phyloP scores from a whole-genome alignment of 169 alveolate species.

The Cryptosporidium canis region DNA sequence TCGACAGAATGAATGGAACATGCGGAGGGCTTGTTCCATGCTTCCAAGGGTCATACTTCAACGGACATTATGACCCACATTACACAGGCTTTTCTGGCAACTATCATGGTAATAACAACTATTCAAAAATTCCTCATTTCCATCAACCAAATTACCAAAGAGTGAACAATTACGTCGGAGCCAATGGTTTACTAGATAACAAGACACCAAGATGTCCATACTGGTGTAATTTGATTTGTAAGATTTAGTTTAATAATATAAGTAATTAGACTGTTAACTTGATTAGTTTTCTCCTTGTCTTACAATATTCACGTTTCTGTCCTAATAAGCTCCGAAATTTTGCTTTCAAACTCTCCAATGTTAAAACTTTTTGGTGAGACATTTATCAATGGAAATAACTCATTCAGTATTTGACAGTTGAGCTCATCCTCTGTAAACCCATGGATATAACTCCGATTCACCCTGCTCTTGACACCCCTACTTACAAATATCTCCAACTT shows the following conservation, averaged over 20 bases:
- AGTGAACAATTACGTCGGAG: not conserved
- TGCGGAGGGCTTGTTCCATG: slow-evolving; percentile 15
- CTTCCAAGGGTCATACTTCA: not conserved
- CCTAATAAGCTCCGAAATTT: not conserved
- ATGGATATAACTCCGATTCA: not conserved
- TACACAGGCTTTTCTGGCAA: not conserved
- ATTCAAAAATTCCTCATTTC: not conserved
- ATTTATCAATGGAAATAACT: slow-evolving; percentile 1
- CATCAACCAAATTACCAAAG: not conserved
- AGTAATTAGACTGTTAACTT: not conserved
- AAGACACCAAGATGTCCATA: slow-evolving; percentile 52
- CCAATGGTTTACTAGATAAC: not conserved
- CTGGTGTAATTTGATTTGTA: slow-evolving; percentile 40
- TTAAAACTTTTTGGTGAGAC: not conserved
- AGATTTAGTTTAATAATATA: not conserved
- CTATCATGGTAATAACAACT: not conserved
- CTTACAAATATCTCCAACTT: slow-evolving; percentile 85
- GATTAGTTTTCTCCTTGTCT: not conserved
- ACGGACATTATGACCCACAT: not conserved
- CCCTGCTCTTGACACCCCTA: slow-evolving; percentile 85
- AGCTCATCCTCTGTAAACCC: not conserved
- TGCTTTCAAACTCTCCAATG: slow-evolving; percentile 15
- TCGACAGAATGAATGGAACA: slow-evolving; percentile 46
- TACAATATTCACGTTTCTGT: not conserved
- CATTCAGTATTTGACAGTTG: not conserved